Percentiles rank a stretch among this genome's conserved stretches.
These are phyloP conservation scores for Fusarium pseudoanthophilum DNA, from an alignment of 2,329 filamentous ascomycete genomes.

Conservation along the genomic window DNA sequence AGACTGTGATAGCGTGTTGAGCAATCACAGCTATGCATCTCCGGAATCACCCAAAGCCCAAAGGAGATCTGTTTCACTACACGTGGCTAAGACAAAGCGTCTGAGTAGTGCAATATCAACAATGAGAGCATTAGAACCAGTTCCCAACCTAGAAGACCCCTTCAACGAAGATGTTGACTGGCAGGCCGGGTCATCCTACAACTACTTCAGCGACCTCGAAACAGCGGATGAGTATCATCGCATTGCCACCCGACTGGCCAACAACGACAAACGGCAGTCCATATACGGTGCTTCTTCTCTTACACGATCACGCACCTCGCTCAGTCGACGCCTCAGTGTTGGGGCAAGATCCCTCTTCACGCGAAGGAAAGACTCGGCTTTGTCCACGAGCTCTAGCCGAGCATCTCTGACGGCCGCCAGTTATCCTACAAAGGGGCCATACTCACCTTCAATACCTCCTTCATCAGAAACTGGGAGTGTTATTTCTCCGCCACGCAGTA, in stretches of 20 bases:
- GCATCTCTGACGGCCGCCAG: conserved; percentile 20
- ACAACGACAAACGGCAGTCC: conserved; percentile 39
- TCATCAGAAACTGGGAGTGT: conserved; percentile 22
- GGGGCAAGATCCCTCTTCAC: conserved; percentile 44
- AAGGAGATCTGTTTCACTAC: conserved; percentile 23
- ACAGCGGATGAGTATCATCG: conserved; percentile 51
- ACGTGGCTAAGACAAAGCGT: conserved; percentile 30
- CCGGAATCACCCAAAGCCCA: conserved; percentile 32
- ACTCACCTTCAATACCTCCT: conserved; percentile 21
- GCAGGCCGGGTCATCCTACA: conserved; percentile 34
- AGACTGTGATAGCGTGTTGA: conserved; percentile 40
- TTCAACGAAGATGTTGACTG: conserved; percentile 28
- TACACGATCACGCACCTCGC: conserved; percentile 28
- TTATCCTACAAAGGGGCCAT: conserved; percentile 33
- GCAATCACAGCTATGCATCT: conserved; percentile 36
- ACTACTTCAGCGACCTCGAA: conserved; percentile 47
- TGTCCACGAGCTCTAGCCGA: conserved; percentile 26
- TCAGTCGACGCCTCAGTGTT: conserved; percentile 43
- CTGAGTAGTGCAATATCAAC: conserved; percentile 15
- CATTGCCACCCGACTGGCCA: conserved; percentile 49
- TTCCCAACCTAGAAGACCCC: conserved; percentile 13
- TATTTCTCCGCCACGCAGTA: conserved; percentile 41
- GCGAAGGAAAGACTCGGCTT: conserved; percentile 39
- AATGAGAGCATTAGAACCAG: conserved; percentile 11
- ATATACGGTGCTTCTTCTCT: conserved; percentile 19